A percentile compares a stretch with the other conserved stretches of the same genome.
Conservation (phyloP, 352 stramenopile species). For the Phytophthora sojae region DNA sequence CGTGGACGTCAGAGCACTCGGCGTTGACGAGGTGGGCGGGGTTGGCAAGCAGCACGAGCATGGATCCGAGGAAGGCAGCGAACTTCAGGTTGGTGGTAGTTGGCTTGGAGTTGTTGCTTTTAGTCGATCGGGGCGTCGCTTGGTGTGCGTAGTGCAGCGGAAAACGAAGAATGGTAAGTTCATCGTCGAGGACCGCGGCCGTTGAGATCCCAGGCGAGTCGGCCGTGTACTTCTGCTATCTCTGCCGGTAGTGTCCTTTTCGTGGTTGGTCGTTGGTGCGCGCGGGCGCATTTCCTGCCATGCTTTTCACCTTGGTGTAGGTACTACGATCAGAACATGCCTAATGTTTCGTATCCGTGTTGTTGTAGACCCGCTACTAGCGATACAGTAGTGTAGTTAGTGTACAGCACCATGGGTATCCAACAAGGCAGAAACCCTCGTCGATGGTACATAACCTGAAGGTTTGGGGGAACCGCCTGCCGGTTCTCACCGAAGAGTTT, state of each 20-base stretch:
- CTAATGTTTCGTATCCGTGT: background rate
- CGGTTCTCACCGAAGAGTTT: no score
- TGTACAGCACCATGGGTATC: no score
- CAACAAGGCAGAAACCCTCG: no score
- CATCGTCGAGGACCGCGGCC: background rate
- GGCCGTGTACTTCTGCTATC: no score
- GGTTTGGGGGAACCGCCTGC: no score
- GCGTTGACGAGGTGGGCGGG: conserved; percentile 7
- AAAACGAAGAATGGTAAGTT: background rate
- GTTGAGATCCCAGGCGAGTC: background rate
- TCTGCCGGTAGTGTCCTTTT: background rate
- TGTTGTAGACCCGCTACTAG: background rate
- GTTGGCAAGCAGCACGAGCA: conserved; percentile 3
- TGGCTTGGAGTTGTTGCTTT: no score
- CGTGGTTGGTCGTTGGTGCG: background rate
- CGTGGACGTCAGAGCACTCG: conserved; percentile 35
- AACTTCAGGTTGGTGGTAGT: no score
- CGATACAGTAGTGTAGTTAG: background rate
- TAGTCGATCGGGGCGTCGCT: no score
- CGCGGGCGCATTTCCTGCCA: background rate
- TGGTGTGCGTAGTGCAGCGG: background rate
- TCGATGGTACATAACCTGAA: no score
- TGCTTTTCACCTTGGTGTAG: background rate
- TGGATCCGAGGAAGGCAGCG: background rate
- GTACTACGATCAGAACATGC: background rate